Evolutionary conservation across 2,329 filamentous ascomycete species (phyloP), one percentile per base, ranked within the genome.

Genomic region (Exophiala sideris): DNA sequence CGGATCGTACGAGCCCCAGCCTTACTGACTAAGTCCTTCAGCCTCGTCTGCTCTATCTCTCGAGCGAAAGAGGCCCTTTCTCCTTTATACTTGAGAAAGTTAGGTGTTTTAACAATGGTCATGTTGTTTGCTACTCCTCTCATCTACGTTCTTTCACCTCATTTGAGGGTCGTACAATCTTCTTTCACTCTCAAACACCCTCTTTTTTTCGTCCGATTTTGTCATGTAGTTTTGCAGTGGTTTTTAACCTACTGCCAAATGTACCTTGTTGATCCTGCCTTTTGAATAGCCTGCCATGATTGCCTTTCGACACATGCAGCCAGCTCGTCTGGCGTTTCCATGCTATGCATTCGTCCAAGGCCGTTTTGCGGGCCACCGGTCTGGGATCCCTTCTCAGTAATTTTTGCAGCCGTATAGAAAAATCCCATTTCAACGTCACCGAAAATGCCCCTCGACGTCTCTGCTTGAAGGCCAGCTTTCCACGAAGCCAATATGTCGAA

Each of bases 41-140:
- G 24, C 24, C 24, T 29, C 24, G 24, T 29, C 24, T 29, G 16
- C 3, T 29, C 3, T 24, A 24, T 24, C 21, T n/a, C 16, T 18
- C 16, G 16, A 18, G 16, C 16, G 16, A 18, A 18, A 18, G 16
- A 18, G 16, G 16, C 16, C 16, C 3, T 18, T 18, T 18, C 40
- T 5, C 40, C 8, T 5, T 6, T 14, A 8, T 18, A 18, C 14
- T 24, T 42, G 18, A 29, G 4, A 29, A 29, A 29, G 7, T 16
- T 20, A 21, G 24, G 8, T 5, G 16, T 36, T 36, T 52, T 52
- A 56, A 52, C 20, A 55, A 58, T 55, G 51, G 40, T 52, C 52
- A 54, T 48, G 33, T 48, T 49, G 35, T 55, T 51, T 58, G 48
- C 48, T 52, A 52, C 21, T 51, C 44, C 44, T 48, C 35, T 48